Evolutionary conservation across 768 basidiomycete species (phyloP).

Genomic region (Russula brevipes): DNA sequence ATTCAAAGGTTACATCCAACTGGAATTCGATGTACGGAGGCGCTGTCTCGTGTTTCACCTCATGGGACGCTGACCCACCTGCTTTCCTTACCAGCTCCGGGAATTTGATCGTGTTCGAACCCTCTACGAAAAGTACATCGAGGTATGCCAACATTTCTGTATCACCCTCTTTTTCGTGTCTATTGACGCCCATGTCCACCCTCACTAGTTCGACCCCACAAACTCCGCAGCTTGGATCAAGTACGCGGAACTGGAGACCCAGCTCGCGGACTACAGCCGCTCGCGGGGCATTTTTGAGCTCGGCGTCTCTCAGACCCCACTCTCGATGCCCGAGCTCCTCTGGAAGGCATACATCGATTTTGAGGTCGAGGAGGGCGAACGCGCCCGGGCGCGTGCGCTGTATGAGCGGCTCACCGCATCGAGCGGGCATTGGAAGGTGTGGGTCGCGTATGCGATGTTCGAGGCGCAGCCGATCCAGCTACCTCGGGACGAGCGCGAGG

Average conservation of each 20-base stretch:
- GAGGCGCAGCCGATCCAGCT: slow-evolving; percentile 75
- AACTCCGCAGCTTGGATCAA: slow-evolving; percentile 95
- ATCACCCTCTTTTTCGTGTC: not conserved
- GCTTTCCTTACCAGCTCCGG: slow-evolving; percentile 51
- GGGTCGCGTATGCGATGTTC: slow-evolving; percentile 93
- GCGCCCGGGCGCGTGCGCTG: slow-evolving; percentile 72
- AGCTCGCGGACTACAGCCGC: slow-evolving; percentile 80
- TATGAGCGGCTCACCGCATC: slow-evolving; percentile 83
- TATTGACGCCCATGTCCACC: not conserved
- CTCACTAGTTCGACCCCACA: slow-evolving; percentile 69
- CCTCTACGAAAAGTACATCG: slow-evolving; percentile 91
- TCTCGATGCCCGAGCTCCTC: slow-evolving; percentile 92
- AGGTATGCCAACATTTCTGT: slow-evolving; percentile 43
- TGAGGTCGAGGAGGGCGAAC: slow-evolving; percentile 90
- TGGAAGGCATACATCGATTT: slow-evolving; percentile 98
- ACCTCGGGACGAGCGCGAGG: slow-evolving; percentile 59
- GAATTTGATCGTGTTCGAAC: slow-evolving; percentile 93
- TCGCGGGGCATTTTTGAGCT: slow-evolving; percentile 94
- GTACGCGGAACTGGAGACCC: slow-evolving; percentile 86
- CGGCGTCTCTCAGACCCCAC: slow-evolving; percentile 70
- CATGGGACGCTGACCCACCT: slow-evolving; percentile 1
- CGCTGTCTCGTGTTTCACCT: not conserved
- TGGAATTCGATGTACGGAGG: slow-evolving; percentile 72
- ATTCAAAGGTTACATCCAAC: slow-evolving; percentile 93
- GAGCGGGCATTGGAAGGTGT: slow-evolving; percentile 94